Evolutionary conservation across 495 filamentous ascomycete species (phyloP), one percentile per base, ranked within the genome.

Genomic region (Copromyces sp.): DNA sequence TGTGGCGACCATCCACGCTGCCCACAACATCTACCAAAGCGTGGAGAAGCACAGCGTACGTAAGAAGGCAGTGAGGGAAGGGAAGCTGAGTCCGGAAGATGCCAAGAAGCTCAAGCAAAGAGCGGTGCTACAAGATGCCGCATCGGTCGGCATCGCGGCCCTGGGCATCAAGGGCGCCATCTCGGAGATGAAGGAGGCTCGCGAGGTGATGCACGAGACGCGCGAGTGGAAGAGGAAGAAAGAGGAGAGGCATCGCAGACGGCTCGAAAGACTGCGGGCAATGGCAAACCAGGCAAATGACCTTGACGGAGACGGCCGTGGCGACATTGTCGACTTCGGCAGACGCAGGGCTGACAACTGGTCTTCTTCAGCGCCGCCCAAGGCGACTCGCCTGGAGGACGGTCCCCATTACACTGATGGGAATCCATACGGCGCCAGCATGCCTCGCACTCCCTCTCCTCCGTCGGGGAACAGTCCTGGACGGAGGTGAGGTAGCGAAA

Each of bases 1-100:
- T 70, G 91, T 96, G 73, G 94, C 94, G 71, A 95, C 94, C 44
- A 93, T 97, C 74, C 94, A 96, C 82, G 93, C 93, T 68, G 93
- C 91, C 9, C 91, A 96, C 79, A 89, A 86, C 71, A 86, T 97
- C 71, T 92, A 94, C 82, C 85, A 87, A 74, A 91, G 88, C 77
- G 87, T 94, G 83, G 90, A 92, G 80, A 90, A 91, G 75, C 88
- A 91, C 45, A 87, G 94, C 69, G 83, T 89, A 73, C 86, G 93
- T 73, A 85, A 89, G 74, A 87, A 91, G 78, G 86, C 89, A 70
- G 87, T 97, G 29, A 84, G 85, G 41, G 90, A 94, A 75, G 93
- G 93, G 39, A 86, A 90, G 74, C 90, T 97, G 78, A 88, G 89
- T 9, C 84, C 87, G 0, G 88, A 93, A 72, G 89, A 95, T 79